Evolutionary conservation across 2,329 filamentous ascomycete species (phyloP), one percentile per base, ranked within the genome.

Genomic region (Talaromyces islandicus): DNA sequence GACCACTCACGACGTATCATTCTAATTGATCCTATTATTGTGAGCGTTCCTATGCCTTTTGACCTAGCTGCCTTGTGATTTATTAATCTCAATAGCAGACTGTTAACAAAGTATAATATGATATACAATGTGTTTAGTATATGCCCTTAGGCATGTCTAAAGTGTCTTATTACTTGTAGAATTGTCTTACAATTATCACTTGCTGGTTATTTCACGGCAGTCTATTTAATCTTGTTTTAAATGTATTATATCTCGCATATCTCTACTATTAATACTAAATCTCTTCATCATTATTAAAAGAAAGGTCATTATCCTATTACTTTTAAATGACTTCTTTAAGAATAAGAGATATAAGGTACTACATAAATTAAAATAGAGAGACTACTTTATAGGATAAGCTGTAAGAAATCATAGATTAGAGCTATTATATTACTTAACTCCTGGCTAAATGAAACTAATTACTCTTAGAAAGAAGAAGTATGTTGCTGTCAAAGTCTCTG

Each of bases 311-410:
- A 77, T 59, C 71, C 73, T 32, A 63, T 75, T 17, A 57, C 58
- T 1, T n/a, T 63, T 77, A 0, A 72, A 69, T 17, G 67, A 73
- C 57, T 56, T 19, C 12, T 64, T 75, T 10, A 63, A 66, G 25
- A 25, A 67, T 29, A 68, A 63, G 17, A 67, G 71, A 53, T 78
- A 76, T 59, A 70, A 67, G 56, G 63, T 78, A 25, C 48, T 74
- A 2, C 71, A 74, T 61, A 78, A 77, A 63, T 54, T 77, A 48
- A 74, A 72, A 21, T 70, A 64, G 64, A 74, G 73, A 59, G 69
- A 68, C 1, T 73, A 68, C 61, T 71, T 72, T 7, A 75, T 71
- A 7, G 70, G 75, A 38, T 77, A 72, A 72, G 65, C 67, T 54
- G 54, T 67, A 25, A 71, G 68, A 65, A 71, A 74, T 62, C 62